Percentiles rank a stretch among this genome's conserved stretches.
Evolutionary conservation across 2,329 filamentous ascomycete genomes (phyloP).

Genomic region (Cladophialophora psammophila): DNA sequence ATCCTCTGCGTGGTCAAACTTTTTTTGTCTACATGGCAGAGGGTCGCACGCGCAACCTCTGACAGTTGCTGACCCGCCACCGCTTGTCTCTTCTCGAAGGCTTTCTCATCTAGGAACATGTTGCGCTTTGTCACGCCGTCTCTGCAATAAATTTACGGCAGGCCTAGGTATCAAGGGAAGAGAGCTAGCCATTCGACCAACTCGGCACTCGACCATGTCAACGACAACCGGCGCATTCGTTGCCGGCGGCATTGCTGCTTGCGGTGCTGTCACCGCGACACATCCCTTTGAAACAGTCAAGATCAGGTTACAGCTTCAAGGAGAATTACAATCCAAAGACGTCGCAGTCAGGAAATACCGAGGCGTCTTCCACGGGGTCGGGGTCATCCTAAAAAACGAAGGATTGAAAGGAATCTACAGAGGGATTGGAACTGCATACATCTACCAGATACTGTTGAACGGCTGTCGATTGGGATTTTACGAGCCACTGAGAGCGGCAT

Average conservation of each 20-base stretch:
- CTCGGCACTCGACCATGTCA: slow-evolving; percentile 30
- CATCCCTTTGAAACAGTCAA: slow-evolving; percentile 99
- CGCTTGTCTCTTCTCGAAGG: not conserved
- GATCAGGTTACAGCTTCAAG: slow-evolving; percentile 97
- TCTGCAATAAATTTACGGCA: slow-evolving; percentile 18
- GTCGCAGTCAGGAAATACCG: slow-evolving; percentile 87
- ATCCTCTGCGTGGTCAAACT: slow-evolving; percentile 5
- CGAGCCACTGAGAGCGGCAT: slow-evolving; percentile 81
- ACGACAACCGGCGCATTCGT: slow-evolving; percentile 75
- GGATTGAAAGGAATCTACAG: slow-evolving; percentile 84
- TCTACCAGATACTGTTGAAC: slow-evolving; percentile 96
- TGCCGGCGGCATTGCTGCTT: slow-evolving; percentile 94
- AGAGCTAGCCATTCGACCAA: not conserved
- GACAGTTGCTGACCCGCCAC: slow-evolving; percentile 24
- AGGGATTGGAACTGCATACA: slow-evolving; percentile 88
- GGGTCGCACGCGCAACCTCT: slow-evolving; percentile 6
- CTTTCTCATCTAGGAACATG: slow-evolving; percentile 5
- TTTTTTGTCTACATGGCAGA: not conserved
- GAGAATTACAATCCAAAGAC: slow-evolving; percentile 87
- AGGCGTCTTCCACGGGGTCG: slow-evolving; percentile 88
- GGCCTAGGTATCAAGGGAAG: slow-evolving; percentile 11
- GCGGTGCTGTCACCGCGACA: slow-evolving; percentile 95
- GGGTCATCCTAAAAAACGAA: slow-evolving; percentile 89
- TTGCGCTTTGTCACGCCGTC: not conserved
- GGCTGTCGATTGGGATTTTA: slow-evolving; percentile 97